phyloP scores from a whole-genome alignment of 768 basidiomycete species.

The Amanita muscaria region DNA sequence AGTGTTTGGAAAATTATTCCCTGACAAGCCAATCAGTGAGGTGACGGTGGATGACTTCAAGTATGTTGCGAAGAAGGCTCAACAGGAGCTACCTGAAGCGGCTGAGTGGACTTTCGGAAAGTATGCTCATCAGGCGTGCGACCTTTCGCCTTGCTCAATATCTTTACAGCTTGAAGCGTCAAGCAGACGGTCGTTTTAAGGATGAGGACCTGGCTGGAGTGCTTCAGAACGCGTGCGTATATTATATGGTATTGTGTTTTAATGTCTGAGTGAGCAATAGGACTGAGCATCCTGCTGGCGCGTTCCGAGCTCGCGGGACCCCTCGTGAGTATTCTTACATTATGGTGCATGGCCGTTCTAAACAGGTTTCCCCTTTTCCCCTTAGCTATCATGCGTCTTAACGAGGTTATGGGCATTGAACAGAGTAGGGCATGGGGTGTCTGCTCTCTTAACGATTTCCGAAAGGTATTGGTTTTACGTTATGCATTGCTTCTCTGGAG shows the following conservation, averaged over 20 bases:
- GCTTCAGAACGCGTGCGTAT: slow-evolving; percentile 57
- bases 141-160: neutral
- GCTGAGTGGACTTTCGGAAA: slow-evolving; percentile 60
- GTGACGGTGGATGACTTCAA: slow-evolving; percentile 44
- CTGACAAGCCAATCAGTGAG: slow-evolving; percentile 39
- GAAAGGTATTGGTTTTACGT: slow-evolving; percentile 33
- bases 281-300: slow-evolving; percentile 61
- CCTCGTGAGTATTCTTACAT: slow-evolving; percentile 31
- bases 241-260: neutral
- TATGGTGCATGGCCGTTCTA: neutral
- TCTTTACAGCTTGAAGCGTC: slow-evolving; percentile 39
- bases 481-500: too few relatives aligned
- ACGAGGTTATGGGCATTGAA: slow-evolving; percentile 83
- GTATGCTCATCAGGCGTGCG: slow-evolving; percentile 25
- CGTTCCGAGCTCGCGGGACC: slow-evolving; percentile 71
- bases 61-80: slow-evolving; percentile 28
- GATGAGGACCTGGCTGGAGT: slow-evolving; percentile 63
- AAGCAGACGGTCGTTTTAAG: slow-evolving; percentile 51
- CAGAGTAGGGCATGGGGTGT: slow-evolving; percentile 71
- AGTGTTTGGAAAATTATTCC: slow-evolving; percentile 46
- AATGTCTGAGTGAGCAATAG: slow-evolving; percentile 24
- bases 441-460: slow-evolving; percentile 79
- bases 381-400: slow-evolving; percentile 55
- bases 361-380: neutral
- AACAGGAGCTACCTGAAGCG: slow-evolving; percentile 34